These are phyloP conservation scores for Cutaneotrichosporon mucoides DNA, from an alignment of 1,284 basidiomycete genomes.

Conservation along the genomic window DNA sequence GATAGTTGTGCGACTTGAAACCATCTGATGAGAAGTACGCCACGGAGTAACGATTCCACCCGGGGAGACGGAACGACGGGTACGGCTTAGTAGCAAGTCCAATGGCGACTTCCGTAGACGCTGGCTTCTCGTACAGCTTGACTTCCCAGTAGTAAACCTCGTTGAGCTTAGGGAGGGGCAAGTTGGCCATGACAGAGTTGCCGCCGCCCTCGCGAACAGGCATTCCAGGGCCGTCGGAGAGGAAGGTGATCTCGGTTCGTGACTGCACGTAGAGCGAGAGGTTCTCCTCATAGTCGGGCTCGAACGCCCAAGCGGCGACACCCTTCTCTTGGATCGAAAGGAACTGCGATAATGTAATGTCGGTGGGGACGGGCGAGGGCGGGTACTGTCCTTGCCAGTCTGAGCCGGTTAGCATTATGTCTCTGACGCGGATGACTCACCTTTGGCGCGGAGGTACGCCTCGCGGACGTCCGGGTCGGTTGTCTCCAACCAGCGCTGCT, in stretches of 20 bases:
- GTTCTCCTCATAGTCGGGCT: slow-evolving; percentile 91
- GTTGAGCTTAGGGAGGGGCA: slow-evolving; percentile 89
- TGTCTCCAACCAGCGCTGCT: slow-evolving; percentile 87
- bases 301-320: slow-evolving; percentile 94
- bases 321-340: slow-evolving; percentile 97
- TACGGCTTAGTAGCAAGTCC: slow-evolving; percentile 93
- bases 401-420: slow-evolving; percentile 76
- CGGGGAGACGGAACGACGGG: slow-evolving; percentile 85
- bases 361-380: slow-evolving; percentile 85
- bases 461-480: slow-evolving; percentile 64
- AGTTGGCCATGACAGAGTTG: slow-evolving; percentile 88
- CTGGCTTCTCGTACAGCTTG: slow-evolving; percentile 92
- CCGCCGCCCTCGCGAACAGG: slow-evolving; percentile 56
- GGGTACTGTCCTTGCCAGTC: slow-evolving; percentile 87
- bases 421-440: slow-evolving; percentile 51
- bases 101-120: slow-evolving; percentile 74
- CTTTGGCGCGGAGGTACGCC: slow-evolving; percentile 81
- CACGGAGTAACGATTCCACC: slow-evolving; percentile 82
- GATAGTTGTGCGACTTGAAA: slow-evolving; percentile 96
- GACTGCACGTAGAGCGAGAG: slow-evolving; percentile 85
- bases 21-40: slow-evolving; percentile 90
- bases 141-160: slow-evolving; percentile 98
- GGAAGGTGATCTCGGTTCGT: slow-evolving; percentile 90
- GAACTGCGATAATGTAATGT: slow-evolving; percentile 94
- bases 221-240: slow-evolving; percentile 82